Evolutionary conservation across 2,329 filamentous ascomycete genomes (phyloP), one percentile per base, ranked within the genome.

Genomic region (Huntiella decipiens): DNA sequence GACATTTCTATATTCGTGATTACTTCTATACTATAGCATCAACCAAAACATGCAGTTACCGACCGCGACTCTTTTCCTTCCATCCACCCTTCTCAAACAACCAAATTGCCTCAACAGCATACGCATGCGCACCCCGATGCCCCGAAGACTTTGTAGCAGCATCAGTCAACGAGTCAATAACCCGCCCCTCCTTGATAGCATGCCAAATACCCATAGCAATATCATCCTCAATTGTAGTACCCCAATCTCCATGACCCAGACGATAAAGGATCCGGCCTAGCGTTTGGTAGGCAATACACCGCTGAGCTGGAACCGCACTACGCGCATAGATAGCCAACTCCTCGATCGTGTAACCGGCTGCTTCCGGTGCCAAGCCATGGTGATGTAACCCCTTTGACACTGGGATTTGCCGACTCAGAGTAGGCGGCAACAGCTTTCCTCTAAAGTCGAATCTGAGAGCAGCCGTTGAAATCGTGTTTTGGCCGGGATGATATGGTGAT

Each of bases 251-350:
- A 42, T 68, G 73, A 0, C 91, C 88, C 0, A 98, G 66, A 6
- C 87, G 69, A 58, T 82, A 96, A 12, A 96, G 61, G 4, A 96
- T 73, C 15, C 91, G 71, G 0, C 91, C 91, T 1, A 96, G 66
- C 0, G 87, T 88, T 61, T 94, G 88, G 61, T 85, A 95, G 0
- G 91, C 85, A 51, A 96, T 72, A 56, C 91, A 95, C 8, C 88
- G 67, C 64, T 98, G 91, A 1, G 82, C 79, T 0, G 91, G 75
- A 15, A 94, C 84, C 0, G 78, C 76, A 46, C 83, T 92, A 32
- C 88, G 72, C 4, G 84, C 77, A 2, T 95, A 70, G 31, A 80
- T 74, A 1, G 85, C 79, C 1, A 98, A 68, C 61, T 98, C 91
- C 0, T 77, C 75, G 28, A 98, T 73, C 0, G 91, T 96, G 61